These are phyloP conservation scores for Ophiostoma quercus DNA, from an alignment of 2,329 filamentous ascomycete genomes.

Conservation along the genomic window DNA sequence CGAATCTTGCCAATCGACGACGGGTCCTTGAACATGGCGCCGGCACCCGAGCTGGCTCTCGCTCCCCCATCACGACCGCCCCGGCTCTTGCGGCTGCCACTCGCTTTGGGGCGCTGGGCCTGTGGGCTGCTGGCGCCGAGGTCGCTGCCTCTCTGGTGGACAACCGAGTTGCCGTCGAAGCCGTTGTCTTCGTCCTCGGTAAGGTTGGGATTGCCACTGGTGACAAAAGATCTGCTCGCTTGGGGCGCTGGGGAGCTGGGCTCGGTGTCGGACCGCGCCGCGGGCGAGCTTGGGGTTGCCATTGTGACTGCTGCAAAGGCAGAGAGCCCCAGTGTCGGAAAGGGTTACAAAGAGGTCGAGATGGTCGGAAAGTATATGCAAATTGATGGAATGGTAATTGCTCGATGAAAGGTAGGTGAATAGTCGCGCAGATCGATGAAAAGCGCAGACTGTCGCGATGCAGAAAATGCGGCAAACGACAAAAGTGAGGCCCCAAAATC, in stretches of 20 bases:
- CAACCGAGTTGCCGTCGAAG: constrained; percentile 30
- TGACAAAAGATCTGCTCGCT: constrained; percentile 45
- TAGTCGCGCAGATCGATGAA: not conserved
- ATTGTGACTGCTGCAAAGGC: constrained; percentile 19
- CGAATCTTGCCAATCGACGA: constrained; percentile 63
- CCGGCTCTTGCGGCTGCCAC: constrained; percentile 27
- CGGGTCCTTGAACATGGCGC: constrained; percentile 35
- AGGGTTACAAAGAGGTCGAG: not conserved
- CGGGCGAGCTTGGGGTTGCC: constrained; percentile 38
- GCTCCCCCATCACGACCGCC: constrained; percentile 33
- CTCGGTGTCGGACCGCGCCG: constrained; percentile 43
- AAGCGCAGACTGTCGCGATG: not conserved
- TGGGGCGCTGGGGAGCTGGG: constrained; percentile 42
- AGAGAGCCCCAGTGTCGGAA: not conserved
- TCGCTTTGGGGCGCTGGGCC: constrained; percentile 21
- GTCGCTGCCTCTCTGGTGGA: constrained; percentile 19
- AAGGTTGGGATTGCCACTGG: constrained; percentile 42
- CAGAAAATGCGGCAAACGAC: not conserved
- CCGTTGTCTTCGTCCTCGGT: constrained; percentile 44
- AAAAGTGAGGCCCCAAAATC: not conserved
- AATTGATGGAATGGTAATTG: not conserved
- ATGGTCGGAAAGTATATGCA: not conserved
- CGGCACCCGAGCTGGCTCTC: constrained; percentile 29
- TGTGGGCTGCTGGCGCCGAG: constrained; percentile 40
- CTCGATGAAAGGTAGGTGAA: not conserved